Conservation (phyloP, 129 eudicot species). For the Kitagawia praeruptora region DNA sequence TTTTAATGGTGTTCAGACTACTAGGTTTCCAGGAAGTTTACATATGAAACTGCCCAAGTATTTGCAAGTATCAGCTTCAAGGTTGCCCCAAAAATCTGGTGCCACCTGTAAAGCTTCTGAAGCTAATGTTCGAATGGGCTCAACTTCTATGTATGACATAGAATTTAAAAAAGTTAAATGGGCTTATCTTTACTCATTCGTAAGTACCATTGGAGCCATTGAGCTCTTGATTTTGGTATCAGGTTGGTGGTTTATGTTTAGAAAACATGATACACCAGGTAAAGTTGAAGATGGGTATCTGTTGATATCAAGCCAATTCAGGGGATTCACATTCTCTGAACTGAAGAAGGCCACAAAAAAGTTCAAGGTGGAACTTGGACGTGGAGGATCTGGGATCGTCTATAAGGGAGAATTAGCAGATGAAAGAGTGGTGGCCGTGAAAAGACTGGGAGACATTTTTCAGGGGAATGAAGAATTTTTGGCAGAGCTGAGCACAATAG, state of each 20-base stretch:
- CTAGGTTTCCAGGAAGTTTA: slow-evolving; percentile 21
- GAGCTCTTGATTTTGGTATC: slow-evolving; percentile 24
- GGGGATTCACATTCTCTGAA: slow-evolving; percentile 34
- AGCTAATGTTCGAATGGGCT: slow-evolving; percentile 6
- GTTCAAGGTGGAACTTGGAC: slow-evolving; percentile 38
- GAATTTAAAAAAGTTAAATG: slow-evolving; percentile 30
- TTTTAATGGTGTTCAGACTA: slow-evolving; percentile 33
- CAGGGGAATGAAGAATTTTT: slow-evolving; percentile 29
- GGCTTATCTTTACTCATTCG: slow-evolving; percentile 42
- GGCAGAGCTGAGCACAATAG: slow-evolving; percentile 43
- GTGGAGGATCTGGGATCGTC: slow-evolving; percentile 46
- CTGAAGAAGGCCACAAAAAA: slow-evolving; percentile 37
- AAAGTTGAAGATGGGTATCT: slow-evolving; percentile 43
- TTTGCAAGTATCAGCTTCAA: slow-evolving; percentile 7
- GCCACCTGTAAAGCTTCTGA: slow-evolving; percentile 10
- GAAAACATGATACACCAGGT: slow-evolving; percentile 25
- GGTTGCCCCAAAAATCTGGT: slow-evolving; percentile 12
- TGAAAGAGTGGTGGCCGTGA: slow-evolving; percentile 38
- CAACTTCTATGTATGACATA: slow-evolving; percentile 25
- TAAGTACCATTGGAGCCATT: slow-evolving; percentile 24
- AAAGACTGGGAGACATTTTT: slow-evolving; percentile 25
- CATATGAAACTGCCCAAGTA: slow-evolving; percentile 28
- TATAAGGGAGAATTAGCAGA: slow-evolving; percentile 36
- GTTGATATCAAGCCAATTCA: slow-evolving; percentile 35
- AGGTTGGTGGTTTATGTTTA: slow-evolving; percentile 37